phyloP scores from a whole-genome alignment of 192 early-diverging fungal genomes.

The Coemansia asiatica region DNA sequence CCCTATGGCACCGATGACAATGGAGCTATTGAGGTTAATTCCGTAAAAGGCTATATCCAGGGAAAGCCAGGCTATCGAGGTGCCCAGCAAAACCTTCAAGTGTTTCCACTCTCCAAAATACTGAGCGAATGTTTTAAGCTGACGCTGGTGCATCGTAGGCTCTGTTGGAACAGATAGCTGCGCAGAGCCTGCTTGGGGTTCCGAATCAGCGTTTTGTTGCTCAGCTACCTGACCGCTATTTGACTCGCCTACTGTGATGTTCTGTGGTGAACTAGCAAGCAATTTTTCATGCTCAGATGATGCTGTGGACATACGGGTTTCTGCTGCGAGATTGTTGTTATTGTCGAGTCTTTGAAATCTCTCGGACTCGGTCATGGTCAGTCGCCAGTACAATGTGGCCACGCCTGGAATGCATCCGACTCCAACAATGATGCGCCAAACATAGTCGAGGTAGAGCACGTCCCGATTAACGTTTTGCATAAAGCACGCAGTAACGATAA shows the following conservation, averaged over 20 bases:
- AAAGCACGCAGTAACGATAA: slow-evolving; percentile 69
- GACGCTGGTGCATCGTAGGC: neutral
- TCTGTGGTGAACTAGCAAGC: slow-evolving; percentile 14
- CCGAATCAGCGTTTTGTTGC: neutral
- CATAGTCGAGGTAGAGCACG: slow-evolving; percentile 69
- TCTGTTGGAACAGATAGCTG: neutral
- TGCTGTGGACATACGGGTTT: slow-evolving; percentile 5
- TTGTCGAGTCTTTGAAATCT: slow-evolving; percentile 61
- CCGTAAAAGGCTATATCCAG: slow-evolving; percentile 80
- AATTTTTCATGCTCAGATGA: slow-evolving; percentile 50
- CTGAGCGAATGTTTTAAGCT: slow-evolving; percentile 53
- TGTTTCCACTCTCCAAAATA: slow-evolving; percentile 82
- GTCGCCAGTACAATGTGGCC: slow-evolving; percentile 80
- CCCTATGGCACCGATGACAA: slow-evolving; percentile 68
- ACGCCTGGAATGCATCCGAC: slow-evolving; percentile 82
- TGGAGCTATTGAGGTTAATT: slow-evolving; percentile 73
- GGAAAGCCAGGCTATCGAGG: slow-evolving; percentile 71
- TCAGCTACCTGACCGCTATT: too few relatives aligned
- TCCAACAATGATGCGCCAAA: slow-evolving; percentile 86
- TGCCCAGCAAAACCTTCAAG: slow-evolving; percentile 71
- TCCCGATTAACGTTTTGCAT: slow-evolving; percentile 62
- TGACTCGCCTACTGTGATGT: neutral
- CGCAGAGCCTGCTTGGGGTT: neutral
- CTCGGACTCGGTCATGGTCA: slow-evolving; percentile 90
- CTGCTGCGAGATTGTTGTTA: neutral